Base-by-base conservation (phyloP, 129 eudicot genomes). In the Flaveria linearis region DNA sequence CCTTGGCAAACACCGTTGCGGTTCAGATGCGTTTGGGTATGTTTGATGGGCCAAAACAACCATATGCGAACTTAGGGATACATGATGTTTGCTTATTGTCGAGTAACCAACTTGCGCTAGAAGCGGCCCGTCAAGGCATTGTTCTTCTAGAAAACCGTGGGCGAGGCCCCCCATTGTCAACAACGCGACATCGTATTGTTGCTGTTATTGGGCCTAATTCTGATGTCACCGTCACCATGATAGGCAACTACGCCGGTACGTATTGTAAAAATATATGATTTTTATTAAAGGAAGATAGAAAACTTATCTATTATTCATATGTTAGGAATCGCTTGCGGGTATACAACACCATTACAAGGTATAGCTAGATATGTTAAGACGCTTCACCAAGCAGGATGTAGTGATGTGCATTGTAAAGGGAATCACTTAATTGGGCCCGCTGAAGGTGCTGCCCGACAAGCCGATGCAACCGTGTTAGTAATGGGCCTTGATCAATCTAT, bases 121-220 rank as follows among this genome's bases (percentile, higher is more conserved):
- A 94, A 78, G 98, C 98, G 5, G 98, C 98, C 78, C 96, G 93
- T 10, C 93, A 94, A 89, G 96, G 96, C 46, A 94, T 94, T 26
- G 98, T 91, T 22, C 84, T 94, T 8, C 83, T 94, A 15, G 80
- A 85, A 50, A 94, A 89, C 65, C 88, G 82, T 12, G 88, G 84
- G 14, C 60, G 73, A 15, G 80, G 93, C 7, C 87, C 90, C 45
- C 98, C 98, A 8, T 63, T 94, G 80, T 86, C 96, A 64, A 75
- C 82, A 17, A 10, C 42, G n/a, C 80, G 72, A 9, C 90, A 94
- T 66, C 89, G 83, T 5, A 87, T 84, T 1, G 82, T 94, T 68
- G 98, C 96, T 0, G 98, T 94, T 36, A 87, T 94, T 13, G 98
- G 98, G 74, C 98, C 98, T 56, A 91, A 94, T 84, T 85, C 98